Evolutionary conservation across 1,139 yeast genomes (phyloP), one percentile per base, ranked within the genome.

Genomic region (Suhomyces atakaporum): DNA sequence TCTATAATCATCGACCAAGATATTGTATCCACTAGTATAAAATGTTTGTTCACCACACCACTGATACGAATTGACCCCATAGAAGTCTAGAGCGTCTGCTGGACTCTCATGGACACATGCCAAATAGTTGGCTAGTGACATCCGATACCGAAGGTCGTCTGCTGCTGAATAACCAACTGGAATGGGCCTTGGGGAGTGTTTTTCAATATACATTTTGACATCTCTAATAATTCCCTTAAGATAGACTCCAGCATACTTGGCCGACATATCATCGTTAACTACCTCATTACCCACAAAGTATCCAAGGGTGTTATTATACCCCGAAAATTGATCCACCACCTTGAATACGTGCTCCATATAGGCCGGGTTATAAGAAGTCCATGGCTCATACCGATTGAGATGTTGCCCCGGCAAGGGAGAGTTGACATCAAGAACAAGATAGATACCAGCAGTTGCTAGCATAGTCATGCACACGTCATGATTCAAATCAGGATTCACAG

Each of bases 81-180:
- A 90, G 56, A 92, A 92, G 57, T 92, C 98, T 20, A 88, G 86
- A 1, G 83, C 64, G 33, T 84, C 81, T 10, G 60, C 56, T 0
- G 71, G 62, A n/a, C 71, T 72, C 11, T 77, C 81, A 27, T 77
- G 76, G 12, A 75, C 70, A 55, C 97, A 92, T 54, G 85, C 92
- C 45, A 92, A 73, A 56, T 88, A 92, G 43, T 79, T 73, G 3
- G 96, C 87, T 37, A 89, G 68, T 0, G 96, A 75, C 10, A 77
- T 77, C 48, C 98, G 73, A 58, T 77, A 87, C 39, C 72, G 65
- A 45, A 86, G 69, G 54, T 88, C 97, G 61, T 92, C 98, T 2
- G 97, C 97, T 0, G 97, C 97, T 0, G 97, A 84, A 60, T 92
- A 92, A 0, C 98, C 97, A 23, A 92, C 92, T 1, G 97, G 97